phyloP scores from a whole-genome alignment of 148 eudicot species.

The Camellia japonica region DNA sequence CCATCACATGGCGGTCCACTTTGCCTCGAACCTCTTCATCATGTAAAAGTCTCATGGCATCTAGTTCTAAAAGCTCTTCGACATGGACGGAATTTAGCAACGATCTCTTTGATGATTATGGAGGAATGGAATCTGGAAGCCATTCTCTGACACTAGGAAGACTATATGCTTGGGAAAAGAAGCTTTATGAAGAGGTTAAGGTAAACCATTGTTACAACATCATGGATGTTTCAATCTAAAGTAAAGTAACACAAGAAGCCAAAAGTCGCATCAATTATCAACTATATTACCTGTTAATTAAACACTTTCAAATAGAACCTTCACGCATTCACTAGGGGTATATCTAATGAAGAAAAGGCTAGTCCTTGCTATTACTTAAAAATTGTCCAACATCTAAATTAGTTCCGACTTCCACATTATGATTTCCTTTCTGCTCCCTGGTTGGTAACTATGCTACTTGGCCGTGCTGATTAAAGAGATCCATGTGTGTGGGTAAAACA shows the following conservation, averaged over 20 bases:
- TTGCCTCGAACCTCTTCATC: conserved; percentile 61
- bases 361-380: background rate
- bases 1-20: conserved; percentile 73
- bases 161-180: conserved; percentile 98
- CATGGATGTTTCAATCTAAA: background rate
- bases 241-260: background rate
- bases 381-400: background rate
- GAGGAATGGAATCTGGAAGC: conserved; percentile 94
- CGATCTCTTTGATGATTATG: conserved; percentile 83
- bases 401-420: background rate
- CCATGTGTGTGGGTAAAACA: background rate
- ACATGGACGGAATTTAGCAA: conserved; percentile 82
- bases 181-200: conserved; percentile 94
- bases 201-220: conserved; percentile 32
- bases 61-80: conserved; percentile 75
- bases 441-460: background rate
- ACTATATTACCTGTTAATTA: background rate
- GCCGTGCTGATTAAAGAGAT: background rate
- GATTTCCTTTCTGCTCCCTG: background rate
- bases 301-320: background rate
- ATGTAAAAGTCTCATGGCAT: conserved; percentile 84
- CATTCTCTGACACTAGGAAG: conserved; percentile 88
- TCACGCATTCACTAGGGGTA: background rate
- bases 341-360: background rate
- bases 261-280: background rate